Percentiles rank a stretch among this genome's conserved stretches.
phyloP scores from a whole-genome alignment of 2,329 filamentous ascomycete genomes.

The Graphilbum fragrans region DNA sequence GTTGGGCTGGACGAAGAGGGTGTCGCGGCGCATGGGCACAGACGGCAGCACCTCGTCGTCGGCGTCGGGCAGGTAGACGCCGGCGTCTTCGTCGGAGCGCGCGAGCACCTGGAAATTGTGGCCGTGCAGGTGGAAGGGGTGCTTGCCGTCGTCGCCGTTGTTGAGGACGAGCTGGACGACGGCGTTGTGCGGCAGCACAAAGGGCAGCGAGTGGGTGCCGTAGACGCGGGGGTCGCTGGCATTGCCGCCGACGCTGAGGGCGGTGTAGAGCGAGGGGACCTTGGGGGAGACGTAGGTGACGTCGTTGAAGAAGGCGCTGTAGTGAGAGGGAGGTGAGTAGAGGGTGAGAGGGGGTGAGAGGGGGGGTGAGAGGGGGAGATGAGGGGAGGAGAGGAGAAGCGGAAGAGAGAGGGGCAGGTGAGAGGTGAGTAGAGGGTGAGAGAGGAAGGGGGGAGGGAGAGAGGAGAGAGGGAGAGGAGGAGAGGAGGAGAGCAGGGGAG shows the following conservation, averaged over 20 bases:
- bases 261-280: constrained; percentile 71
- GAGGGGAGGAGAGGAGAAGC: constrained; percentile 37
- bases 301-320: constrained; percentile 60
- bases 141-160: constrained; percentile 11
- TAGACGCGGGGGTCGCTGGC: constrained; percentile 51
- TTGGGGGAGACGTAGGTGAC: constrained; percentile 63
- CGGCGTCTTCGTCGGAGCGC: constrained; percentile 44
- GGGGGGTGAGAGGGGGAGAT: not conserved
- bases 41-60: constrained; percentile 25
- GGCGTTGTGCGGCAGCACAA: constrained; percentile 54
- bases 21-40: constrained; percentile 46
- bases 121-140: constrained; percentile 13
- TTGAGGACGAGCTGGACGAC: constrained; percentile 58
- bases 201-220: constrained; percentile 50
- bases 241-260: constrained; percentile 47
- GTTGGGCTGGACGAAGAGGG: constrained; percentile 25
- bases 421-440: too few species aligned
- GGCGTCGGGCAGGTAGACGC: constrained; percentile 35
- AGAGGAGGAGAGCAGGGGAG: constrained; percentile 41
- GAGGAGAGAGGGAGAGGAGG: not conserved
- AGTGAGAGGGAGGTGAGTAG: not conserved
- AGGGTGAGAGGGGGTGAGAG: not conserved
- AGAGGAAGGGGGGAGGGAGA: not conserved
- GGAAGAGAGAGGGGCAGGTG: not conserved
- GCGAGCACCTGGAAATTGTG: constrained; percentile 31